Percentiles rank a stretch among this genome's conserved stretches.
These are phyloP conservation scores for Eimeria praecox DNA, from an alignment of 169 alveolate species.

Conservation along the genomic window DNA sequence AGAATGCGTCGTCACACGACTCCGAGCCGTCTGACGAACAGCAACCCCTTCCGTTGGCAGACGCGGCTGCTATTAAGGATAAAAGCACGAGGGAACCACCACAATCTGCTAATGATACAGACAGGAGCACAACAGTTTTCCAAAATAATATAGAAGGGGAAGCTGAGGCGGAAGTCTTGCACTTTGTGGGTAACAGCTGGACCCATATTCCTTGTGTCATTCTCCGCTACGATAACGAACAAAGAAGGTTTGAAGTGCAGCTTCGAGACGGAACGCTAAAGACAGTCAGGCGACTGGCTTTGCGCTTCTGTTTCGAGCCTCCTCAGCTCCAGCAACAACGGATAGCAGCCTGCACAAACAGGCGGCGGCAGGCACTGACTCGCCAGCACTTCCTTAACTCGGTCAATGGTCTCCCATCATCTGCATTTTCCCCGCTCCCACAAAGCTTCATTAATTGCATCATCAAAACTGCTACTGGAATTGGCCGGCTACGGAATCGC, in stretches of 20 bases:
- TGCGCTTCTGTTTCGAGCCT: conserved; percentile 62
- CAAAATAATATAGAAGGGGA: background rate
- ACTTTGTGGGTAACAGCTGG: conserved; percentile 70
- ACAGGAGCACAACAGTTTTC: background rate
- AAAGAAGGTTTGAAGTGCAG: conserved; percentile 39
- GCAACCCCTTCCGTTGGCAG: background rate
- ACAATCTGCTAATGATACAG: background rate
- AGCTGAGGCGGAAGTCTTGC: conserved; percentile 77
- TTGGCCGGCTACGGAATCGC: conserved; percentile 34
- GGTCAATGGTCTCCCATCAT: conserved; percentile 47
- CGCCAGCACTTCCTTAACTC: conserved; percentile 63
- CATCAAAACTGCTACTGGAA: conserved; percentile 51
- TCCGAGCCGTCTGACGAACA: background rate
- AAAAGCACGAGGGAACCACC: background rate
- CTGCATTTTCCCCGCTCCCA: conserved; percentile 70
- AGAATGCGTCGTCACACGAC: background rate
- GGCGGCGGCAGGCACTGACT: conserved; percentile 57
- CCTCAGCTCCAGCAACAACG: conserved; percentile 67
- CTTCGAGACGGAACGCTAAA: conserved; percentile 68
- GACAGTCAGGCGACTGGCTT: conserved; percentile 66
- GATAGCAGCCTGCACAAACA: conserved; percentile 49
- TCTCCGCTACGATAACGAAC: conserved; percentile 34
- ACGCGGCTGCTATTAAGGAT: background rate
- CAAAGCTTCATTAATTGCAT: conserved; percentile 10
- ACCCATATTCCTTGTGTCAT: conserved; percentile 51